Evolutionary conservation across 1,139 yeast genomes (phyloP).

Genomic region (Meyerozyma elateridarum): DNA sequence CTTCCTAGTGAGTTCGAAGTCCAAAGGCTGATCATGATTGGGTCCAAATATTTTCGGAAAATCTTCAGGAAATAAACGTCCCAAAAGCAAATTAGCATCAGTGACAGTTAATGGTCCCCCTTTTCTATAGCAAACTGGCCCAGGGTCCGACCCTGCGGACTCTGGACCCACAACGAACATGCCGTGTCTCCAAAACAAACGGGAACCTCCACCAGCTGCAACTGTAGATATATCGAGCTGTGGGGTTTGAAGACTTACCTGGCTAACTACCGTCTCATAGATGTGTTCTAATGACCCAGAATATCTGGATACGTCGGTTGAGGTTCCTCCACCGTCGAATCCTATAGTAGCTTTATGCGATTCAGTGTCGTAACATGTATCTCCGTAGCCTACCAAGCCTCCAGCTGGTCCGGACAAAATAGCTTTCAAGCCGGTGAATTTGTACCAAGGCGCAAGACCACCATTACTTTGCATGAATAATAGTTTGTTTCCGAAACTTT

Average conservation of each 20-base stretch:
- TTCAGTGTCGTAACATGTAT: constrained; percentile 34
- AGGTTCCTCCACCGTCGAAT: constrained; percentile 46
- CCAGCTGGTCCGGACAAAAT: constrained; percentile 50
- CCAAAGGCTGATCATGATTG: constrained; percentile 36
- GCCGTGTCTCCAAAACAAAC: constrained; percentile 42
- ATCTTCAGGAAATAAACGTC: constrained; percentile 35
- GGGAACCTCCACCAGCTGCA: constrained; percentile 47
- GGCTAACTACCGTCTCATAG: constrained; percentile 41
- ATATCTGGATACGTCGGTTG: constrained; percentile 43
- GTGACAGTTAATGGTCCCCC: constrained; percentile 47
- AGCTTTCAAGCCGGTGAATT: constrained; percentile 44
- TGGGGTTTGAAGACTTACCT: constrained; percentile 41
- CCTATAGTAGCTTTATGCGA: constrained; percentile 39
- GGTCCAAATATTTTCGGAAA: constrained; percentile 45
- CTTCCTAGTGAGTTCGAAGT: constrained; percentile 24
- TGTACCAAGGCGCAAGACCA: constrained; percentile 46
- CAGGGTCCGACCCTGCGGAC: constrained; percentile 46
- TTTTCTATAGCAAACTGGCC: constrained; percentile 44
- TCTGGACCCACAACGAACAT: constrained; percentile 47
- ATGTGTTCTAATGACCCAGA: constrained; percentile 38
- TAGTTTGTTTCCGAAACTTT: constrained; percentile 38
- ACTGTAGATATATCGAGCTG: constrained; percentile 45
- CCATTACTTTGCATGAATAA: constrained; percentile 48
- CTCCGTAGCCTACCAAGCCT: constrained; percentile 47
- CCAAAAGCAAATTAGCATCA: constrained; percentile 41